These are phyloP conservation scores for Xylaria hypoxylon DNA, from an alignment of 2,329 filamentous ascomycete genomes.

Conservation along the genomic window DNA sequence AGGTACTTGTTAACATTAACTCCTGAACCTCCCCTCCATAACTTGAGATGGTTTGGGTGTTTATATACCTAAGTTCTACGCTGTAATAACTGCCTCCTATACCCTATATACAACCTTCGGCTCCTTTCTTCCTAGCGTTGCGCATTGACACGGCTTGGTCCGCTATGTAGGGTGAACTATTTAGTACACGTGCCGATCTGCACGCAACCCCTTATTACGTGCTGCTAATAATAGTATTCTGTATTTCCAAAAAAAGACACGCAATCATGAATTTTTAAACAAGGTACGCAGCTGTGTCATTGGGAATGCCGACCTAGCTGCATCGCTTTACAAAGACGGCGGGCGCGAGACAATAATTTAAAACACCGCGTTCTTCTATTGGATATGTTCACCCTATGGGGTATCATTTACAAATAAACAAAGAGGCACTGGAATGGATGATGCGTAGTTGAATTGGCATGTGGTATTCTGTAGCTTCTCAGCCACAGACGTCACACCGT, in stretches of 20 bases:
- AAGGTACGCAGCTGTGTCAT: not conserved
- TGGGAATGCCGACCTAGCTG: not conserved
- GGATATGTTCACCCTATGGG: not conserved
- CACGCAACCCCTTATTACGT: not conserved
- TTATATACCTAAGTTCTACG: too few relatives aligned
- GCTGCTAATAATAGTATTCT: not conserved
- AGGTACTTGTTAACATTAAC: too few relatives aligned
- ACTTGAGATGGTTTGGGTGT: too few relatives aligned
- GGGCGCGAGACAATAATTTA: not conserved
- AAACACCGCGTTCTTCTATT: not conserved
- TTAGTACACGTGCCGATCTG: not conserved
- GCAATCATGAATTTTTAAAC: too few relatives aligned
- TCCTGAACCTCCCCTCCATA: too few relatives aligned
- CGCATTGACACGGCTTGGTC: not conserved
- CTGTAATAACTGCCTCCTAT: too few relatives aligned
- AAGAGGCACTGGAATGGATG: not conserved
- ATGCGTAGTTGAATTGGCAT: slow-evolving; percentile 1
- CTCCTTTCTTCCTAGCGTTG: too few relatives aligned
- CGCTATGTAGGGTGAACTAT: too few relatives aligned
- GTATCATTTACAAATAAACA: not conserved
- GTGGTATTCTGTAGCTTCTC: not conserved
- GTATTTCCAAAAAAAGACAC: too few relatives aligned
- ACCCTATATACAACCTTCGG: too few relatives aligned
- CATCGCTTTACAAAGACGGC: not conserved
- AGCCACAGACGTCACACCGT: too few relatives aligned